Conservation (phyloP, 1,139 yeast genomes). For the Saccharomyces hybrid region DNA sequence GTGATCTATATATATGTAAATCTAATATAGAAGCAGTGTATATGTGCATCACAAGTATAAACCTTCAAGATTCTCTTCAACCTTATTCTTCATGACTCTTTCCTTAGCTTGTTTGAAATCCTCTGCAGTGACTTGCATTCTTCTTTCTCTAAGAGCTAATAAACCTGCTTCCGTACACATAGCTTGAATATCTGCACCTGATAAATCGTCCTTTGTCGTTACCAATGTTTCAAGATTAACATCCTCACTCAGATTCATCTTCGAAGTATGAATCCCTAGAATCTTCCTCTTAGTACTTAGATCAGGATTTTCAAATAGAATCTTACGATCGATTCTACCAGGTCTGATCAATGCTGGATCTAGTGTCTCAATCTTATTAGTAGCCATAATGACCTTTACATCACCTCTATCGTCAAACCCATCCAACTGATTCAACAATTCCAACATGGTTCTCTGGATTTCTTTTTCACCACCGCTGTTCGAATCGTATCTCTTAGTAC, state of each 20-base stretch:
- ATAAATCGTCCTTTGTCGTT: slow-evolving; percentile 84
- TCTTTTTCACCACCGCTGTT: slow-evolving; percentile 97
- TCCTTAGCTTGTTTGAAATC: slow-evolving; percentile 95
- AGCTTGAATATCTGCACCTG: slow-evolving; percentile 98
- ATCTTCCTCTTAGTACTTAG: slow-evolving; percentile 89
- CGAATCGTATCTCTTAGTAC: slow-evolving; percentile 93
- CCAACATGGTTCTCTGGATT: slow-evolving; percentile 97
- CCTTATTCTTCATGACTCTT: slow-evolving; percentile 93
- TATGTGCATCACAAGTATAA: slow-evolving; percentile 55
- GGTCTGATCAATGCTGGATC: slow-evolving; percentile 98
- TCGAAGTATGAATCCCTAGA: slow-evolving; percentile 84
- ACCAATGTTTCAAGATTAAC: slow-evolving; percentile 87
- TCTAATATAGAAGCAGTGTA: slow-evolving; percentile 15
- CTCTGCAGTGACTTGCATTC: slow-evolving; percentile 95
- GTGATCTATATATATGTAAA: slow-evolving; percentile 30
- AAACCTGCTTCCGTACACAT: slow-evolving; percentile 97
- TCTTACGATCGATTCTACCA: slow-evolving; percentile 96
- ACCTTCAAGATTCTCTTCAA: slow-evolving; percentile 94
- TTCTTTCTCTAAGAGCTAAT: slow-evolving; percentile 90
- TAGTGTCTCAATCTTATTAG: slow-evolving; percentile 87
- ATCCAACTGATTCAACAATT: slow-evolving; percentile 88
- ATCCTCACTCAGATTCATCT: slow-evolving; percentile 84
- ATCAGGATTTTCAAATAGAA: slow-evolving; percentile 93
- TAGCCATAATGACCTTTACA: slow-evolving; percentile 98
- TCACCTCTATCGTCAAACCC: slow-evolving; percentile 98